Evolutionary conservation across 2,329 filamentous ascomycete genomes (phyloP).

Genomic region (Neonectria hederae): DNA sequence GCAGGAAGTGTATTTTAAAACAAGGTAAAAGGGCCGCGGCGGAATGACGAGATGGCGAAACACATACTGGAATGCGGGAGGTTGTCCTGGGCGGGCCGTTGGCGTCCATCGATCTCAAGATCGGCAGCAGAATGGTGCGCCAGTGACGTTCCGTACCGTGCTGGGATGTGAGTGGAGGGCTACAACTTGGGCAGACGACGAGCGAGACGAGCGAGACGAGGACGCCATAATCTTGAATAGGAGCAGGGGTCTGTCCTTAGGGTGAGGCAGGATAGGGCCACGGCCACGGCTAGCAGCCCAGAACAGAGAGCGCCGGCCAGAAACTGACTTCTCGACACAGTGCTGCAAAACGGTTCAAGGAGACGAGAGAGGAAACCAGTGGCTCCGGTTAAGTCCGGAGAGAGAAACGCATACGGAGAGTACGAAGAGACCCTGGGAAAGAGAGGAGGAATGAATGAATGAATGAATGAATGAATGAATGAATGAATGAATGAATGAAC

Average conservation of each 20-base stretch:
- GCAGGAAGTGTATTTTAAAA: too few species aligned
- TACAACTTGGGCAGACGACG: slow-evolving; percentile 2
- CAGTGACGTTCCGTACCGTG: slow-evolving; percentile 39
- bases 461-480: too few species aligned
- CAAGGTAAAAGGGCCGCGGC: neutral
- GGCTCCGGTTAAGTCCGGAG: neutral
- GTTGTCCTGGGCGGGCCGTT: slow-evolving; percentile 37
- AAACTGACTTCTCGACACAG: neutral
- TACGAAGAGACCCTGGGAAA: too few species aligned
- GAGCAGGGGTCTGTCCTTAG: slow-evolving; percentile 12
- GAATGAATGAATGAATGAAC: too few species aligned
- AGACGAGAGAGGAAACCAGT: neutral
- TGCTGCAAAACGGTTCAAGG: neutral
- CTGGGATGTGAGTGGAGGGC: slow-evolving; percentile 35
- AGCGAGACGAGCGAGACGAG: slow-evolving; percentile 20
- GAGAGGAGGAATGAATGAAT: too few species aligned
- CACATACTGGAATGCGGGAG: slow-evolving; percentile 31
- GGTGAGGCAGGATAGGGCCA: slow-evolving; percentile 22
- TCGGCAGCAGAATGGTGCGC: slow-evolving; percentile 39
- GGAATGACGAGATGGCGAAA: slow-evolving; percentile 3
- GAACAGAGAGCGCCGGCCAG: neutral
- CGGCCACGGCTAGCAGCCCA: slow-evolving; percentile 14
- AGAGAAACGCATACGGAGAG: neutral
- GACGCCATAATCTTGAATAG: slow-evolving; percentile 35
- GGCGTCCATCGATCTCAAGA: slow-evolving; percentile 41